A percentile compares a stretch with the other conserved stretches of the same genome.
Conservation (phyloP, 2,329 filamentous ascomycete genomes). For the Colletotrichum sp. region DNA sequence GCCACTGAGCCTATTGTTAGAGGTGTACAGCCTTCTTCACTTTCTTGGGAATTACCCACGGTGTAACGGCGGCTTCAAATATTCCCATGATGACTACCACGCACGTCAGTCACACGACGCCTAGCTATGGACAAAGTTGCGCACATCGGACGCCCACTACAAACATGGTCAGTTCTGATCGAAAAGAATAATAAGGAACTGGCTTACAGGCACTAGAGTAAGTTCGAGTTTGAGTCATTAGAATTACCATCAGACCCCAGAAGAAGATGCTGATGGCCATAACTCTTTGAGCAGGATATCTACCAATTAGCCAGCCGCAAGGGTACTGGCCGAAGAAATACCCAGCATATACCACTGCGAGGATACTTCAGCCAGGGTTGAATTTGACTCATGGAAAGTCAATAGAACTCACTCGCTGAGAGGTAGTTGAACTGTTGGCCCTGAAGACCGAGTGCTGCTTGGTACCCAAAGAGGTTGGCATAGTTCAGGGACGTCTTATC, state of each 20-base stretch:
- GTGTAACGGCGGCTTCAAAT: neutral
- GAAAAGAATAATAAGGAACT: accelerated
- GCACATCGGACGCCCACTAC: neutral
- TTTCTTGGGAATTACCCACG: neutral
- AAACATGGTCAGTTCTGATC: neutral
- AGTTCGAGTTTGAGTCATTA: constrained; percentile 34
- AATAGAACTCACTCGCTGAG: constrained; percentile 29
- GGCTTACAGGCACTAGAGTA: constrained; percentile 30
- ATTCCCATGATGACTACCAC: neutral
- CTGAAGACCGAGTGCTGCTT: constrained; percentile 34
- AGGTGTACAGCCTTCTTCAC: accelerated
- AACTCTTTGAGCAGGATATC: constrained; percentile 39
- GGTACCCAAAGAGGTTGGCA: constrained; percentile 38
- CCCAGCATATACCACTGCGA: constrained; percentile 38
- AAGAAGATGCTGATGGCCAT: constrained; percentile 22
- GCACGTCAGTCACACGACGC: accelerated
- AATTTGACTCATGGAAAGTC: too few species aligned
- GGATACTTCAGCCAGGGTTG: too few species aligned
- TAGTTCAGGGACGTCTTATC: constrained; percentile 36
- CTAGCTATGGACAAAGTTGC: neutral
- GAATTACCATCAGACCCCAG: constrained; percentile 36
- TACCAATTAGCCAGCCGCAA: constrained; percentile 42
- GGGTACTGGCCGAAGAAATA: constrained; percentile 46
- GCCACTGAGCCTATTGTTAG: accelerated
- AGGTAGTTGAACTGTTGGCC: constrained; percentile 40